Percentiles rank a stretch among this genome's conserved stretches.
phyloP scores from a whole-genome alignment of 306 rosid genomes.

The Cotoneaster glaucophyllus region DNA sequence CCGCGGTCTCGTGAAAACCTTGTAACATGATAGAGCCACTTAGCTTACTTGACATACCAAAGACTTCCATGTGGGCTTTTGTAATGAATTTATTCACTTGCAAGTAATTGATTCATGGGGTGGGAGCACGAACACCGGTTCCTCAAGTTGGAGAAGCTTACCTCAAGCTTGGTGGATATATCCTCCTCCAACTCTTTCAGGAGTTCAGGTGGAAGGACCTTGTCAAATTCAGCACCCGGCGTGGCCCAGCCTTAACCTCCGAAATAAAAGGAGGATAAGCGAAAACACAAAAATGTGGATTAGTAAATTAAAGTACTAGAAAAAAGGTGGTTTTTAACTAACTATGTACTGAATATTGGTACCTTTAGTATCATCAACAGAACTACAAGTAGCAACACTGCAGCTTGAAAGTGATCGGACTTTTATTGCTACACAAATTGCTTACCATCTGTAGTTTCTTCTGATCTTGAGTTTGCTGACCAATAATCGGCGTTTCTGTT shows the following conservation, averaged over 20 bases:
- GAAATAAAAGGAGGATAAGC: constrained; percentile 4
- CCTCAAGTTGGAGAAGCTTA: constrained; percentile 13
- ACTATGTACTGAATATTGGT: constrained; percentile 4
- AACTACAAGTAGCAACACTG: constrained; percentile 40
- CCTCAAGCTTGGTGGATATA: constrained; percentile 48
- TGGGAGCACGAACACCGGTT: too few species aligned
- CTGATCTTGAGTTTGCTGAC: neutral
- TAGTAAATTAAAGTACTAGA: neutral
- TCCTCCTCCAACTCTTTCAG: constrained; percentile 54
- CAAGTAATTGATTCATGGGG: neutral
- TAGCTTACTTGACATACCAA: too few species aligned
- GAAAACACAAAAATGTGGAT: neutral
- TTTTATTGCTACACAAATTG: constrained; percentile 41
- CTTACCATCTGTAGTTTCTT: neutral
- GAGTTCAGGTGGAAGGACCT: constrained; percentile 53
- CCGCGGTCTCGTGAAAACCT: neutral
- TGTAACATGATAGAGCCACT: neutral
- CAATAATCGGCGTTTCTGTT: neutral
- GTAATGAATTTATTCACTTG: neutral
- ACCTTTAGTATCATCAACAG: constrained; percentile 65
- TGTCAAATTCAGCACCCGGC: constrained; percentile 63
- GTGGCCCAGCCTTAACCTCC: constrained; percentile 46
- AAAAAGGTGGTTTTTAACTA: neutral
- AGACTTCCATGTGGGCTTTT: neutral
- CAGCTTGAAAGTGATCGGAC: constrained; percentile 38